Evolutionary conservation across 305 asterid species (phyloP).

Genomic region (Fraxinus sp.): DNA sequence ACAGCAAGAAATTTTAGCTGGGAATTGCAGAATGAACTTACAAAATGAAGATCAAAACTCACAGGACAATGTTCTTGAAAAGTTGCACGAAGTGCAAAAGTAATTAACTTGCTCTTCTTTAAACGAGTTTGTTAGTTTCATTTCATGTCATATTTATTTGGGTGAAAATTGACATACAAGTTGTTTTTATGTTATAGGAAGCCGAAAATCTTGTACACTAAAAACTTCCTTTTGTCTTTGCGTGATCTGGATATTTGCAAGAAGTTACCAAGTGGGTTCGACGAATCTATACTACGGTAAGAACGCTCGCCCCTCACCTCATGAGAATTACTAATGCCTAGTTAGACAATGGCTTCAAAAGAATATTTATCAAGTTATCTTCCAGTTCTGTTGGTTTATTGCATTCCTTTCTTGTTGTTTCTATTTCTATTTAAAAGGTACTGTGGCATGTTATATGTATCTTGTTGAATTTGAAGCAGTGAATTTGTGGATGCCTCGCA

Average conservation of each 20-base stretch:
- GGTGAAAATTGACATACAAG: conserved; percentile 10
- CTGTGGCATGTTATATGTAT: conserved; percentile 17
- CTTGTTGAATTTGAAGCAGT: conserved; percentile 22
- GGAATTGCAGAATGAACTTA: conserved; percentile 39
- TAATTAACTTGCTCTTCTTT: conserved; percentile 23
- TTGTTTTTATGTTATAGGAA: conserved; percentile 56
- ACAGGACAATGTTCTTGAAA: conserved; percentile 15
- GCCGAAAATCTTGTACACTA: conserved; percentile 51
- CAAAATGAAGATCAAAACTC: conserved; percentile 36
- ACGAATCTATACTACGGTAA: conserved; percentile 60
- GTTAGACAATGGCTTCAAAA: conserved; percentile 1
- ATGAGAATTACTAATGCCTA: conserved; percentile 6
- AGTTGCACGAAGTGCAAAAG: conserved; percentile 21
- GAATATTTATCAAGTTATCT: neutral
- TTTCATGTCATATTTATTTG: conserved; percentile 4
- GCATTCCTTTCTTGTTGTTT: conserved; percentile 12
- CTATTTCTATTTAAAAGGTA: conserved; percentile 14
- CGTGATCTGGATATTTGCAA: conserved; percentile 68
- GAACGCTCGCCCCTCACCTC: neutral
- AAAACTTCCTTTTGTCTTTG: conserved; percentile 70
- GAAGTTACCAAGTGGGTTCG: conserved; percentile 71
- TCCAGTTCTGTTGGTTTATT: conserved; percentile 11
- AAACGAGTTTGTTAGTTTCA: neutral
- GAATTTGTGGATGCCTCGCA: conserved; percentile 41
- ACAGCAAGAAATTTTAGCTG: neutral